Evolutionary conservation across 2,329 filamentous ascomycete species (phyloP).

Genomic region (Fusarium albidum): DNA sequence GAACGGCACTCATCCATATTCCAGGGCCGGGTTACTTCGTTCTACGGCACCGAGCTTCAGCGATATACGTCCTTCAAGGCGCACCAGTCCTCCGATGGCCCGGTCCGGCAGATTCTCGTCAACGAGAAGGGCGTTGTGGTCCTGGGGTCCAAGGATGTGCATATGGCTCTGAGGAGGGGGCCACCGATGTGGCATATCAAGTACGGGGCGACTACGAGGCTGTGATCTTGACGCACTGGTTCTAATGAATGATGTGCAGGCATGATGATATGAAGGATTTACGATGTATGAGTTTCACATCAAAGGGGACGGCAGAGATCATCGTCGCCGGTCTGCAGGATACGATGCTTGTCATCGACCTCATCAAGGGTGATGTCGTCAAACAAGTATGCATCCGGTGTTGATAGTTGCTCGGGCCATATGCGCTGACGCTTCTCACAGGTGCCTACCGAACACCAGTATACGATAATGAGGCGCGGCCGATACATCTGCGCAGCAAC

Average conservation of each 20-base stretch:
- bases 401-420: background rate
- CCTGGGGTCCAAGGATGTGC: constrained; percentile 83
- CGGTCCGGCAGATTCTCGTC: constrained; percentile 87
- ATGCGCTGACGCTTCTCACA: constrained; percentile 49
- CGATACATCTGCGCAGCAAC: constrained; percentile 94
- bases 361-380: constrained; percentile 74
- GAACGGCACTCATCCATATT: constrained; percentile 34
- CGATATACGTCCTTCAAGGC: constrained; percentile 90
- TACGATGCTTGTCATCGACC: constrained; percentile 80
- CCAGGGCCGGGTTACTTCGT: constrained; percentile 88
- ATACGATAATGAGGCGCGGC: constrained; percentile 90
- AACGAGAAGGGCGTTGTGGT: constrained; percentile 90
- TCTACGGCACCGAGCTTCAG: constrained; percentile 84
- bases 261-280: constrained; percentile 83
- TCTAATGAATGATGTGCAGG: constrained; percentile 50
- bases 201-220: constrained; percentile 53
- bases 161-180: constrained; percentile 86
- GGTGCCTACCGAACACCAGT: constrained; percentile 77
- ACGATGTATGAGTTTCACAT: constrained; percentile 94
- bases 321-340: constrained; percentile 88
- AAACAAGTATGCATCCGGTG: constrained; percentile 60
- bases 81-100: constrained; percentile 76
- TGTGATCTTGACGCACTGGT: background rate
- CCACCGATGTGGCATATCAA: constrained; percentile 87
- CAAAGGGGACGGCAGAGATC: constrained; percentile 82